phyloP scores from a whole-genome alignment of 768 basidiomycete species.

The Collybia nuda region DNA sequence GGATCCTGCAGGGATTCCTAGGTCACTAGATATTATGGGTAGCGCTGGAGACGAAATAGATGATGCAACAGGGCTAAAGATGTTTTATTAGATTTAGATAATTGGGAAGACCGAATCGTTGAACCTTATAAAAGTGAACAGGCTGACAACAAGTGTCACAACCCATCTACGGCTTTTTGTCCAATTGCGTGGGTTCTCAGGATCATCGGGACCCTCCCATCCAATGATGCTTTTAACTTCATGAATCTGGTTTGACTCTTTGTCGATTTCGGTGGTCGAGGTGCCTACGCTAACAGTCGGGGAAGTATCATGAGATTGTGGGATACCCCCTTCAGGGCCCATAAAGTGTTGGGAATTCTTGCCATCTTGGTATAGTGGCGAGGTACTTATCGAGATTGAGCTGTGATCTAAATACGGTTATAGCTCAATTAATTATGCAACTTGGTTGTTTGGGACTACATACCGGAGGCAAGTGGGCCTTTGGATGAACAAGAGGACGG shows the following conservation, averaged over 20 bases:
- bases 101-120: background rate
- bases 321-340: no score
- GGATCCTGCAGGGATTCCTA: conserved; percentile 27
- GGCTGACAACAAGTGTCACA: conserved; percentile 48
- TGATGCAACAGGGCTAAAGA: conserved; percentile 28
- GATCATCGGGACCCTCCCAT: conserved; percentile 29
- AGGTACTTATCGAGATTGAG: no score
- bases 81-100: background rate
- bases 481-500: no score
- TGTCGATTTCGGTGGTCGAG: no score
- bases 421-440: no score
- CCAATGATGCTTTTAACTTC: conserved; percentile 15
- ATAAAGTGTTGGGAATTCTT: no score
- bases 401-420: no score
- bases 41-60: conserved; percentile 30
- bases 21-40: conserved; percentile 22
- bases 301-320: no score
- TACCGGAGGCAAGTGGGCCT: no score
- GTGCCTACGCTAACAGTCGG: no score
- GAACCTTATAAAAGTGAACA: conserved; percentile 53
- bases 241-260: background rate
- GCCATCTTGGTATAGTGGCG: no score
- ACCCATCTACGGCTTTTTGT: conserved; percentile 43
- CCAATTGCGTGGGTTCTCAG: conserved; percentile 41
- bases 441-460: no score